phyloP scores from a whole-genome alignment of 139 green algal genomes.

The Chlamydomonas eustigma region DNA sequence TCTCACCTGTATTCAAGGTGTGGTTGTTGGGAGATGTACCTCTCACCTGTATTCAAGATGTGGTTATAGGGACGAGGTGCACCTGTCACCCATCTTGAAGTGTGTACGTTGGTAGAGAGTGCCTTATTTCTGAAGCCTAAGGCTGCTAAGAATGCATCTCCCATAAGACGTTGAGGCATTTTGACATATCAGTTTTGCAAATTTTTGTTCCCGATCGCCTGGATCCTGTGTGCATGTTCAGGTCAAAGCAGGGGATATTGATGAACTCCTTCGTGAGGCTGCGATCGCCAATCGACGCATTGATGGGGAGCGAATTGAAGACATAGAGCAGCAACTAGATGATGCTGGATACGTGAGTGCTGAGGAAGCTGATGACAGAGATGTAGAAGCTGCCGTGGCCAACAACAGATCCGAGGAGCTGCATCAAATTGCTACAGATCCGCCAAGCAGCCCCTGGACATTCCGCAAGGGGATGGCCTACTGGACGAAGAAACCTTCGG shows the following conservation, averaged over 20 bases:
- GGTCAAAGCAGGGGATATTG: constrained; percentile 1
- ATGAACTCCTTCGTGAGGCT: constrained; percentile 13
- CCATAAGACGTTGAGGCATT: no score
- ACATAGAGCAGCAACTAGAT: not conserved
- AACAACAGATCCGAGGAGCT: not conserved
- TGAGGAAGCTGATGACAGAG: not conserved
- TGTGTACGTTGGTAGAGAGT: not conserved
- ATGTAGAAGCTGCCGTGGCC: not conserved
- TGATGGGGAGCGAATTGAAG: constrained; percentile 9
- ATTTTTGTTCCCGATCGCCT: no score
- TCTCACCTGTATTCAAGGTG: constrained; percentile 19
- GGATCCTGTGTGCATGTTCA: no score
- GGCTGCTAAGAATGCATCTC: no score
- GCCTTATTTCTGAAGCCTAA: no score
- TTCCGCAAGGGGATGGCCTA: no score
- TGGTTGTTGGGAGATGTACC: not conserved
- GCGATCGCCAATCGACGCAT: constrained; percentile 12
- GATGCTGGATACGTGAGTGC: not conserved
- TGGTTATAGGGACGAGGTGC: not conserved
- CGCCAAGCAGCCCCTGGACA: no score
- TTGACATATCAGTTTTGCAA: no score
- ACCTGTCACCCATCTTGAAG: constrained; percentile 1
- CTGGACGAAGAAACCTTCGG: no score
- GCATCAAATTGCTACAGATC: no score
- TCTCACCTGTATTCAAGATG: constrained; percentile 18